phyloP scores from a whole-genome alignment of 768 basidiomycete species.

The Suillus plorans region DNA sequence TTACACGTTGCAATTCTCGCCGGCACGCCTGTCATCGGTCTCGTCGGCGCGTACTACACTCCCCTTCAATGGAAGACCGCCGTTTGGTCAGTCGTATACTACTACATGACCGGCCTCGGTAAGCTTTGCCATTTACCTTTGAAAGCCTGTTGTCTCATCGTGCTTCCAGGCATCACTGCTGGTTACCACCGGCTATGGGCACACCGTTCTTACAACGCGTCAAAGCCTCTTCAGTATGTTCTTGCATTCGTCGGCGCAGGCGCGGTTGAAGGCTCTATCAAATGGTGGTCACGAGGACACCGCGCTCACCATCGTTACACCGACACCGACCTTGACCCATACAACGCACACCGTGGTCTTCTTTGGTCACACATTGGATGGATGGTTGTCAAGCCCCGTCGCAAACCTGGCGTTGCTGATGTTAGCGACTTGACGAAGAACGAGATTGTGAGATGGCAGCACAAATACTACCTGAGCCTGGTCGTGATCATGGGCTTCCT shows the following conservation, averaged over 20 bases:
- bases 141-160: slow-evolving; percentile 30
- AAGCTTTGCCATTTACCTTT: slow-evolving; percentile 40
- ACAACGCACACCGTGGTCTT: slow-evolving; percentile 89
- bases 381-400: slow-evolving; percentile 91
- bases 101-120: slow-evolving; percentile 84
- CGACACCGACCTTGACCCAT: slow-evolving; percentile 95
- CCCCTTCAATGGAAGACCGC: slow-evolving; percentile 72
- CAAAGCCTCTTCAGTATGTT: slow-evolving; percentile 78
- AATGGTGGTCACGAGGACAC: slow-evolving; percentile 99
- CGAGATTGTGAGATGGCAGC: slow-evolving; percentile 84
- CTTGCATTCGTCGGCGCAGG: slow-evolving; percentile 87
- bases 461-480: slow-evolving; percentile 71
- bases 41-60: slow-evolving; percentile 70
- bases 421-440: slow-evolving; percentile 83
- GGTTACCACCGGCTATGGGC: slow-evolving; percentile 99
- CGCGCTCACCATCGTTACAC: slow-evolving; percentile 97
- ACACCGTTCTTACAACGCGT: slow-evolving; percentile 93
- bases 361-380: slow-evolving; percentile 86
- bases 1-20: slow-evolving; percentile 72
- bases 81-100: slow-evolving; percentile 65
- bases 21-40: slow-evolving; percentile 69
- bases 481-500: slow-evolving; percentile 70
- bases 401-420: slow-evolving; percentile 88
- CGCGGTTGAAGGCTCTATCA: slow-evolving; percentile 94
- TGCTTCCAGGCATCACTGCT: slow-evolving; percentile 68